Evolutionary conservation across 352 stramenopile genomes (phyloP).

Genomic region (Globisporangium spinosum): DNA sequence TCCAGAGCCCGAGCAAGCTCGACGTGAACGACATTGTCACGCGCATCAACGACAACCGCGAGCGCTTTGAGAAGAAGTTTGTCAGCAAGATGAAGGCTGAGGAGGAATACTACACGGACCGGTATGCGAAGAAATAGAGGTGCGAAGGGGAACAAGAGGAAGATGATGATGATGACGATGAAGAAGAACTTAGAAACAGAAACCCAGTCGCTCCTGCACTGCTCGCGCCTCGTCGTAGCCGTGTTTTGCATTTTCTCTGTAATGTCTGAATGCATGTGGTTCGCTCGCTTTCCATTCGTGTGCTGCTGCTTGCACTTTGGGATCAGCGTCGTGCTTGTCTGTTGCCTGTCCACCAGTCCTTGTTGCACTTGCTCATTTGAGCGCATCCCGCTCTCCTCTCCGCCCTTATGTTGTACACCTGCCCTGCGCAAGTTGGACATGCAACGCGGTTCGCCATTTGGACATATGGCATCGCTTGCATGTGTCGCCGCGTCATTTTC

Average conservation of each 20-base stretch:
- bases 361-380: too few species aligned
- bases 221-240: neutral
- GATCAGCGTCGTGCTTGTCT: neutral
- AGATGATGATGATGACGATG: neutral
- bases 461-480: neutral
- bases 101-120: conserved; percentile 90
- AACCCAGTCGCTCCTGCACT: neutral
- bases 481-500: conserved; percentile 11
- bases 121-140: conserved; percentile 59
- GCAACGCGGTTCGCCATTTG: neutral
- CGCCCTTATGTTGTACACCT: too few species aligned
- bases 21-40: conserved; percentile 87
- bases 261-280: conserved; percentile 1
- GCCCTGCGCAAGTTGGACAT: neutral
- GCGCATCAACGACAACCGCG: conserved; percentile 87
- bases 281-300: neutral
- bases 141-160: neutral
- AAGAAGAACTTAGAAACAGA: conserved; percentile 1
- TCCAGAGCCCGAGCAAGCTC: conserved; percentile 68
- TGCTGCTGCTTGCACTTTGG: neutral
- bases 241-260: conserved; percentile 2
- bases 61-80: conserved; percentile 92
- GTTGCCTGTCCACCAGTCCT: neutral
- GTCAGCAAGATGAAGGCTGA: conserved; percentile 92
- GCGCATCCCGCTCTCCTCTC: too few species aligned